These are phyloP conservation scores for Ostreobium quekettii DNA, from an alignment of 139 green algal species.

Conservation along the genomic window DNA sequence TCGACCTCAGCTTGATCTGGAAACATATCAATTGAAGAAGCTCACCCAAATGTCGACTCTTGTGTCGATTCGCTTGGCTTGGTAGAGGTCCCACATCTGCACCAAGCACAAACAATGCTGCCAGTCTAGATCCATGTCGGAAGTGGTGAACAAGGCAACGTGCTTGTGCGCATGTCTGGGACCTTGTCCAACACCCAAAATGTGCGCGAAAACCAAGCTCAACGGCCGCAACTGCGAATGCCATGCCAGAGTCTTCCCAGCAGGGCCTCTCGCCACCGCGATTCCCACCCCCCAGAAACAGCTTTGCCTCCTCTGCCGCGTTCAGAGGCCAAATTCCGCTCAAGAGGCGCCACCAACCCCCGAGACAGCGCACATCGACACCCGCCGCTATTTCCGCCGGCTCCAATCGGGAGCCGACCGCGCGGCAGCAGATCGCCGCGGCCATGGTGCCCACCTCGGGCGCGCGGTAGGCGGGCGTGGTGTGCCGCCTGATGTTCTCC, in stretches of 20 bases:
- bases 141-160: not conserved
- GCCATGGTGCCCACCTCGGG: slow-evolving; percentile 67
- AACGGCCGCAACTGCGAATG: not conserved
- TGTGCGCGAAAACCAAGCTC: not conserved
- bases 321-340: not conserved
- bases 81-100: slow-evolving; percentile 82
- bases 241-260: not conserved
- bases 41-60: slow-evolving; percentile 76
- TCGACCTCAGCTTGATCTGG: not conserved
- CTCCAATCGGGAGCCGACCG: not conserved
- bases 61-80: slow-evolving; percentile 58
- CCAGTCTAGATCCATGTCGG: too few relatives aligned
- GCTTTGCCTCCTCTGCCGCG: not conserved
- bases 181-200: not conserved
- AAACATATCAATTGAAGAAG: not conserved
- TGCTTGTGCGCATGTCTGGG: not conserved
- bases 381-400: not conserved
- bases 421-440: not conserved
- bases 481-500: slow-evolving; percentile 73
- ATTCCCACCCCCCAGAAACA: not conserved
- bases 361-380: not conserved
- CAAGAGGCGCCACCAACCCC: not conserved
- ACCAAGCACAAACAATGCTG: slow-evolving; percentile 1
- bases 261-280: not conserved
- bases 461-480: slow-evolving; percentile 85